A percentile compares a stretch with the other conserved stretches of the same genome.
phyloP scores from a whole-genome alignment of 2,329 filamentous ascomycete genomes.

The Myriosclerotinia curreyana region DNA sequence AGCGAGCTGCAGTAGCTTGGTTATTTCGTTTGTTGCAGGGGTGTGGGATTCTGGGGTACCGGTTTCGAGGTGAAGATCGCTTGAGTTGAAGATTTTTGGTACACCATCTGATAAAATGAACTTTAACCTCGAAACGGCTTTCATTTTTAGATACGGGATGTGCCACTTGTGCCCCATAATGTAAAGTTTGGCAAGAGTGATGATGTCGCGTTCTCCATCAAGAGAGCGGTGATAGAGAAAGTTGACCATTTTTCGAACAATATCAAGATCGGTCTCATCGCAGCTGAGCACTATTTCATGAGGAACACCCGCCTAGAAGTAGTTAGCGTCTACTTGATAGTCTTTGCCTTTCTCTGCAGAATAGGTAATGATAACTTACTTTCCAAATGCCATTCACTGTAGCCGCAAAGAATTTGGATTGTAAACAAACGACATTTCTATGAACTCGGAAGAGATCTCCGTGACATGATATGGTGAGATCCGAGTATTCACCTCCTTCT shows the following conservation, averaged over 20 bases:
- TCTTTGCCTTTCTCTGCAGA: not conserved
- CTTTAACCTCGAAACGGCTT: too few species aligned
- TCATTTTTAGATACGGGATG: not conserved
- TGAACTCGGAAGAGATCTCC: constrained; percentile 26
- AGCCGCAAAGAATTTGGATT: constrained; percentile 25
- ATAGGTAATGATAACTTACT: not conserved
- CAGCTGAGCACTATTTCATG: not conserved
- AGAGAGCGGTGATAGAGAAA: not conserved
- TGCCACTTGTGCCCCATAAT: not conserved
- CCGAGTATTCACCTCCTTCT: constrained; percentile 19
- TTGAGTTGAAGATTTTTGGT: not conserved
- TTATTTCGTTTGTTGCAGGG: not conserved
- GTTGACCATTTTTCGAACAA: not conserved
- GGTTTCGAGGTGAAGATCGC: not conserved
- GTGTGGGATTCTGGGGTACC: too few species aligned
- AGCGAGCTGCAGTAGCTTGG: not conserved
- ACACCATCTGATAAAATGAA: not conserved
- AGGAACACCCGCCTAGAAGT: too few species aligned
- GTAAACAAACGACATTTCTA: constrained; percentile 25
- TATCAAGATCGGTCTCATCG: not conserved
- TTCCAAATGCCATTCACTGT: not conserved
- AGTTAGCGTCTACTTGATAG: not conserved
- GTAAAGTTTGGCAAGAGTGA: not conserved
- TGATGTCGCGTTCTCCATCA: not conserved
- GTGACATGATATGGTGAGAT: constrained; percentile 27